Evolutionary conservation across 2,329 filamentous ascomycete species (phyloP).

Genomic region (Pseudonectria foliicola): DNA sequence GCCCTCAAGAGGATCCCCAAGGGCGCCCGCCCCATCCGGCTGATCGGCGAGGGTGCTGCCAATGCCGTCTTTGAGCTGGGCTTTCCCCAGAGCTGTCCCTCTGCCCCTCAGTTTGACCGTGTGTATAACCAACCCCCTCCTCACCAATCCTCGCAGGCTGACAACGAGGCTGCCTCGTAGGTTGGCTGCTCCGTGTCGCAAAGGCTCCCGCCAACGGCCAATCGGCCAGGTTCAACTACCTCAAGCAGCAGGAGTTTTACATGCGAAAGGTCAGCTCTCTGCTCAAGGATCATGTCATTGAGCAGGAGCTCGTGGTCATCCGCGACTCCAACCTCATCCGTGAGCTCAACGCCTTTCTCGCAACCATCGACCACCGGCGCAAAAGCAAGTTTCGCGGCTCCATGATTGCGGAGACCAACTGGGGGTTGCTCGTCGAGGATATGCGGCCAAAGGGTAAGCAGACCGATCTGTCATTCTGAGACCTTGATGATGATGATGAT

Average conservation of each 20-base stretch:
- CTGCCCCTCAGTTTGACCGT: slow-evolving; percentile 29
- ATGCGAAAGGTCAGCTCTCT: slow-evolving; percentile 27
- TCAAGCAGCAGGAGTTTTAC: slow-evolving; percentile 31
- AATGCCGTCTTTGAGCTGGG: slow-evolving; percentile 66
- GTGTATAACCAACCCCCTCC: too few relatives aligned
- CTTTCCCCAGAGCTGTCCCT: slow-evolving; percentile 26
- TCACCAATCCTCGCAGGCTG: too few relatives aligned
- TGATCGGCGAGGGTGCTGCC: slow-evolving; percentile 64
- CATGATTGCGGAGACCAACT: slow-evolving; percentile 47
- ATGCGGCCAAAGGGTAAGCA: slow-evolving; percentile 44
- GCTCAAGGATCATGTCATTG: slow-evolving; percentile 27
- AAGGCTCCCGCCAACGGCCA: slow-evolving; percentile 27
- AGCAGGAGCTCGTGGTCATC: slow-evolving; percentile 32
- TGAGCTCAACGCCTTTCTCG: slow-evolving; percentile 47
- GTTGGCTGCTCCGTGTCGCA: slow-evolving; percentile 32
- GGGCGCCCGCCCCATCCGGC: slow-evolving; percentile 28
- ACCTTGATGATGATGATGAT: too few relatives aligned
- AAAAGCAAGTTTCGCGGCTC: slow-evolving; percentile 41
- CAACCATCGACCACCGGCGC: slow-evolving; percentile 37
- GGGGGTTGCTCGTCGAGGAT: slow-evolving; percentile 66
- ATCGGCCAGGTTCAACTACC: slow-evolving; percentile 29
- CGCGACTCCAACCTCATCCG: slow-evolving; percentile 30
- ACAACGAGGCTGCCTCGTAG: slow-evolving; percentile 10
- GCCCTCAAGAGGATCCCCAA: slow-evolving; percentile 27
- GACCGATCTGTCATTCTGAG: too few relatives aligned